Conservation (phyloP, 2,329 filamentous ascomycete species). For the Claviceps sorghi region DNA sequence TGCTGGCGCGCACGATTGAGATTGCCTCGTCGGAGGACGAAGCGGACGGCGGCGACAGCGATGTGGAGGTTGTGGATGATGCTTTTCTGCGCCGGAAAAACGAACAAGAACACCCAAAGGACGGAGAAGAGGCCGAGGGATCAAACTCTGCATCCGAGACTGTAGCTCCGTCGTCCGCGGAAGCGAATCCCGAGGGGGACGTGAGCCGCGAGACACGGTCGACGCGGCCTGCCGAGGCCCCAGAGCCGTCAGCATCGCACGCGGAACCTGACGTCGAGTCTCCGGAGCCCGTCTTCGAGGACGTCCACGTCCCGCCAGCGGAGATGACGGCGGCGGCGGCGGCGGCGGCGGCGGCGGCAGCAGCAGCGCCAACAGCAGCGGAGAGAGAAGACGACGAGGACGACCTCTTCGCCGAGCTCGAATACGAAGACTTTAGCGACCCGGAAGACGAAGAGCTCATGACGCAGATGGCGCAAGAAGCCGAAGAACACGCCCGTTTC, state of each 20-base stretch:
- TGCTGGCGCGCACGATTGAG: constrained; percentile 39
- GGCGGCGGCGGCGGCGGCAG: too few relatives aligned
- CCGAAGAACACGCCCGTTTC: constrained; percentile 87
- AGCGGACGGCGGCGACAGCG: constrained; percentile 39
- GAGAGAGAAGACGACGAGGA: constrained; percentile 12
- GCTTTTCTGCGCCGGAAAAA: constrained; percentile 9
- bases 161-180: background rate
- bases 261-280: constrained; percentile 11
- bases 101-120: background rate
- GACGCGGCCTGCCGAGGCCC: background rate
- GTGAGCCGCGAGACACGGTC: background rate
- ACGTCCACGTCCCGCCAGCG: constrained; percentile 18
- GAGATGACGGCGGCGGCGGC: background rate
- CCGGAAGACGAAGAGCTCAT: constrained; percentile 86
- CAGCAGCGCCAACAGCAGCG: background rate
- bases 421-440: constrained; percentile 65
- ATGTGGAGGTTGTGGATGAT: constrained; percentile 42
- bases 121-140: background rate
- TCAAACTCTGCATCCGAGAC: constrained; percentile 7
- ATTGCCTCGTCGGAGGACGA: constrained; percentile 48
- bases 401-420: constrained; percentile 38
- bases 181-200: background rate
- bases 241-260: background rate
- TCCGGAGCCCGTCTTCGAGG: constrained; percentile 23
- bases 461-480: constrained; percentile 72